Evolutionary conservation across 208 protist genomes (phyloP).

Genomic region (Acanthamoeba culbertsoni): DNA sequence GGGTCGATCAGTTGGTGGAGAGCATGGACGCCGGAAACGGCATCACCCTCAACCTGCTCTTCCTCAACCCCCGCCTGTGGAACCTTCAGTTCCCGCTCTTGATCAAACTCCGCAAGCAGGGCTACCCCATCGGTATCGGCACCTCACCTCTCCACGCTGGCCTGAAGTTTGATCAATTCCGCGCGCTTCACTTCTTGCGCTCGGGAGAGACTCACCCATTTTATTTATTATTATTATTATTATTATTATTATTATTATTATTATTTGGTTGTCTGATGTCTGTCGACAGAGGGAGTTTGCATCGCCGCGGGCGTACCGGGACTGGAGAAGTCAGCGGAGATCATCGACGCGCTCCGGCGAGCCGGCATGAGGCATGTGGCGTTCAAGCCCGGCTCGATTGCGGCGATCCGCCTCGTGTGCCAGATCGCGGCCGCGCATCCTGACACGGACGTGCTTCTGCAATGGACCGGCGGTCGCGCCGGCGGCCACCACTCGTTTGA

Average conservation of each 20-base stretch:
- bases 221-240: neutral
- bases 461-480: slow-evolving; percentile 84
- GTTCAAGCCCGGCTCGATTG: slow-evolving; percentile 83
- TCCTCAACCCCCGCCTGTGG: slow-evolving; percentile 83
- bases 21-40: slow-evolving; percentile 39
- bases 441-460: slow-evolving; percentile 78
- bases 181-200: too few relatives aligned
- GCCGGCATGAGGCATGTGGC: slow-evolving; percentile 77
- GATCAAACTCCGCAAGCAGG: slow-evolving; percentile 67
- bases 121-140: slow-evolving; percentile 78
- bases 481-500: slow-evolving; percentile 86
- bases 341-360: slow-evolving; percentile 67
- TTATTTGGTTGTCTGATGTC: neutral
- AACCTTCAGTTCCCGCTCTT: slow-evolving; percentile 82
- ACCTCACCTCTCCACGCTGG: neutral
- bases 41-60: slow-evolving; percentile 84
- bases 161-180: neutral
- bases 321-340: slow-evolving; percentile 78
- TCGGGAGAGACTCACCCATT: neutral
- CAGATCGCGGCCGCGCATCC: slow-evolving; percentile 76
- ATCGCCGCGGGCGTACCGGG: slow-evolving; percentile 82
- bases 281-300: slow-evolving; percentile 69
- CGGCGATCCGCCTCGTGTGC: slow-evolving; percentile 76
- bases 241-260: neutral
- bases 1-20: slow-evolving; percentile 37